Evolutionary conservation across 768 basidiomycete species (phyloP).

Genomic region (Kwoniella sp.): DNA sequence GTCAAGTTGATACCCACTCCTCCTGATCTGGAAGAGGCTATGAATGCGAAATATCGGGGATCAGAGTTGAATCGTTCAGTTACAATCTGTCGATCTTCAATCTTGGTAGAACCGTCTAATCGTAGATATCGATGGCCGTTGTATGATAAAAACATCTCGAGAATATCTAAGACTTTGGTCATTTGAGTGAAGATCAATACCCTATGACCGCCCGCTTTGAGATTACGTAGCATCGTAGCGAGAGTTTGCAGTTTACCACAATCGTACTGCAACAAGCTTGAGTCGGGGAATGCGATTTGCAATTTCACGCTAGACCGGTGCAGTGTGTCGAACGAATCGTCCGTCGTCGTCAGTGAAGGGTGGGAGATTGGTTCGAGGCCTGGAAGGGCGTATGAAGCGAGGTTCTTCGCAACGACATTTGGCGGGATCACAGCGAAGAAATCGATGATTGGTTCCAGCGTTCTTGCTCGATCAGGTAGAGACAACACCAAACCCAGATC

Average conservation of each 20-base stretch:
- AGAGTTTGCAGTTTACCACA: slow-evolving; percentile 92
- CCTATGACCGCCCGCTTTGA: slow-evolving; percentile 83
- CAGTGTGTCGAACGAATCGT: slow-evolving; percentile 66
- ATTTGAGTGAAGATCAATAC: slow-evolving; percentile 96
- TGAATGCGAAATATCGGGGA: slow-evolving; percentile 58
- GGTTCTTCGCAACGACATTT: slow-evolving; percentile 70
- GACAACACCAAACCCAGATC: slow-evolving; percentile 65
- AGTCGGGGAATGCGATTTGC: slow-evolving; percentile 90
- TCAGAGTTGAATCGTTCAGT: slow-evolving; percentile 60
- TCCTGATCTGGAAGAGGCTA: slow-evolving; percentile 58
- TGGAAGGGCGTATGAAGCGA: slow-evolving; percentile 67
- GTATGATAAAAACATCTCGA: slow-evolving; percentile 88
- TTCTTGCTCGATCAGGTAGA: slow-evolving; percentile 64
- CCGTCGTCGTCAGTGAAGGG: slow-evolving; percentile 47
- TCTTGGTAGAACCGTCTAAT: slow-evolving; percentile 92
- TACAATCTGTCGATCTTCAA: slow-evolving; percentile 72
- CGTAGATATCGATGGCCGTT: slow-evolving; percentile 91
- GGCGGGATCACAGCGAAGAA: slow-evolving; percentile 81
- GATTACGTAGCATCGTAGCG: slow-evolving; percentile 73
- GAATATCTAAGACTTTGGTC: slow-evolving; percentile 89
- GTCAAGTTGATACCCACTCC: slow-evolving; percentile 83
- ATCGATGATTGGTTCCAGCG: slow-evolving; percentile 63
- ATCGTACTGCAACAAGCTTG: slow-evolving; percentile 86
- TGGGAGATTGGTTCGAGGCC: slow-evolving; percentile 54
- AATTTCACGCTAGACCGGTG: slow-evolving; percentile 78